These are phyloP conservation scores for Suillus americanus DNA, from an alignment of 768 basidiomycete genomes.

Conservation along the genomic window DNA sequence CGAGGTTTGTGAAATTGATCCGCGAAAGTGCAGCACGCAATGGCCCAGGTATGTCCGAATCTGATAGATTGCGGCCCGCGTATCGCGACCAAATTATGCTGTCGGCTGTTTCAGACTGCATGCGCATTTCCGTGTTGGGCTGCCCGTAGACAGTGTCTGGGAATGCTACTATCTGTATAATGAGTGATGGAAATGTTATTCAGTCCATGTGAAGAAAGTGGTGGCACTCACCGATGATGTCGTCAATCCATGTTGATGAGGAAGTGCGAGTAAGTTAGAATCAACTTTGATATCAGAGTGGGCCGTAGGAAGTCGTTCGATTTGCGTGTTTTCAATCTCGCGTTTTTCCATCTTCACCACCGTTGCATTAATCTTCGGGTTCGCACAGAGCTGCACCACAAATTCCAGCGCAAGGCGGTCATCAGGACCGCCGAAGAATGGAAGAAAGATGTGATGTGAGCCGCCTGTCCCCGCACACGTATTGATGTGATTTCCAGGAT, in stretches of 20 bases:
- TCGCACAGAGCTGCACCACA: slow-evolving; percentile 79
- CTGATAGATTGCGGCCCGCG: slow-evolving; percentile 24
- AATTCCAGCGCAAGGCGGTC: slow-evolving; percentile 86
- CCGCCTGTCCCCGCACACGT: slow-evolving; percentile 24
- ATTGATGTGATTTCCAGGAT: slow-evolving; percentile 46
- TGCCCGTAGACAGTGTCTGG: slow-evolving; percentile 74
- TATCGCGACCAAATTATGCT: slow-evolving; percentile 72
- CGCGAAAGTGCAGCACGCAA: slow-evolving; percentile 45
- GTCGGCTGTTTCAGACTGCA: slow-evolving; percentile 87
- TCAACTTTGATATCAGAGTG: slow-evolving; percentile 28
- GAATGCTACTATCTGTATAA: slow-evolving; percentile 36
- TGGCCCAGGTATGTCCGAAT: slow-evolving; percentile 10
- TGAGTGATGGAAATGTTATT: neutral
- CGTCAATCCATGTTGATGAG: slow-evolving; percentile 35
- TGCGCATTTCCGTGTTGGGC: slow-evolving; percentile 56
- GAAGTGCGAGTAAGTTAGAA: slow-evolving; percentile 17
- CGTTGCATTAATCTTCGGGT: slow-evolving; percentile 67
- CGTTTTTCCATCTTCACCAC: slow-evolving; percentile 64
- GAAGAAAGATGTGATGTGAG: slow-evolving; percentile 72
- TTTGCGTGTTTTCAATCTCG: slow-evolving; percentile 29
- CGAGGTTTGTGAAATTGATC: slow-evolving; percentile 59
- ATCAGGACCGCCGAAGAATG: slow-evolving; percentile 95
- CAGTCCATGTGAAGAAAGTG: neutral
- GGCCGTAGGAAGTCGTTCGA: slow-evolving; percentile 23
- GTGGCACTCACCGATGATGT: slow-evolving; percentile 45